Conservation (phyloP, 192 early-diverging fungal genomes). For the Coemansia sp. region DNA sequence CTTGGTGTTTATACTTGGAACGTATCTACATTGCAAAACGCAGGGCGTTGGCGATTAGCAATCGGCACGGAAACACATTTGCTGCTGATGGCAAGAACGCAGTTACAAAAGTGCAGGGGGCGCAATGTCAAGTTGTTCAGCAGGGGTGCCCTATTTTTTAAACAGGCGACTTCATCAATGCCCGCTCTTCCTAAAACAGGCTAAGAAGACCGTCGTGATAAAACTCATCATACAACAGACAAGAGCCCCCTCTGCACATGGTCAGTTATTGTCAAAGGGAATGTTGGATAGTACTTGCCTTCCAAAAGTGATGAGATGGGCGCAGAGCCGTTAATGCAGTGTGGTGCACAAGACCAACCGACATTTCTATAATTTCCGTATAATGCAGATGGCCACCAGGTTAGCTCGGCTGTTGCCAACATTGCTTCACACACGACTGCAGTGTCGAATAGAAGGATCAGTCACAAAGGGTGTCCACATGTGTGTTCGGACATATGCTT, state of each 20-base stretch:
- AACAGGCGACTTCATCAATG: conserved; percentile 43
- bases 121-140: conserved; percentile 20
- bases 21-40: background rate
- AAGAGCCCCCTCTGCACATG: too few species aligned
- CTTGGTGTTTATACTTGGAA: background rate
- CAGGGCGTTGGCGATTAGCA: background rate
- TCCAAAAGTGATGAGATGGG: too few species aligned
- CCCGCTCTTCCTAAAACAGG: conserved; percentile 42
- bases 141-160: conserved; percentile 29
- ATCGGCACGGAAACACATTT: background rate
- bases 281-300: too few species aligned
- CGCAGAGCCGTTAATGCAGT: too few species aligned
- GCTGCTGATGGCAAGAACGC: too few species aligned
- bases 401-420: too few species aligned
- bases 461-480: conserved; percentile 32
- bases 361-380: too few species aligned
- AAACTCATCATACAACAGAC: conserved; percentile 32
- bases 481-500: conserved; percentile 49
- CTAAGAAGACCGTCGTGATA: conserved; percentile 50
- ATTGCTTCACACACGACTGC: background rate
- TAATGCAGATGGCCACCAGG: too few species aligned
- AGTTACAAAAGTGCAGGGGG: background rate
- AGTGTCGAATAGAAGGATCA: conserved; percentile 2
- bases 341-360: too few species aligned
- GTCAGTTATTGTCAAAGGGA: too few species aligned